These are phyloP conservation scores for Cryptococcus neoformans DNA, from an alignment of 1,284 basidiomycete genomes.

Conservation along the genomic window DNA sequence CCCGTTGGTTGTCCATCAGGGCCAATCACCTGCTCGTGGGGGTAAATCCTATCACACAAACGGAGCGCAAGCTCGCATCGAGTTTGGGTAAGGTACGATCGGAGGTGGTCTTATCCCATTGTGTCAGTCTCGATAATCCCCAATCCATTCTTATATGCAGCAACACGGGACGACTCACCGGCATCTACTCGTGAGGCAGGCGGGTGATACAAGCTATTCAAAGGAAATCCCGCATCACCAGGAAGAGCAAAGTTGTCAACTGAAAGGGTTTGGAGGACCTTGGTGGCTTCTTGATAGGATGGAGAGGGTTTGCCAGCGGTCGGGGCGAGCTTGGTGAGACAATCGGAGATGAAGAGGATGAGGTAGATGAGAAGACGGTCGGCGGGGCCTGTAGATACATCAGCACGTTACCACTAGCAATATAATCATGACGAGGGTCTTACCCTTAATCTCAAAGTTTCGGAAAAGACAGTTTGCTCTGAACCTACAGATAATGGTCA, in stretches of 20 bases:
- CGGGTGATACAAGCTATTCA: conserved; percentile 87
- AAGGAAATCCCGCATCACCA: conserved; percentile 90
- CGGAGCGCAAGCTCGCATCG: conserved; percentile 86
- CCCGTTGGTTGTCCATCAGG: conserved; percentile 58
- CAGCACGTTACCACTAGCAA: not conserved
- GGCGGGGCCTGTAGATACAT: conserved; percentile 60
- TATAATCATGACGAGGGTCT: conserved; percentile 2
- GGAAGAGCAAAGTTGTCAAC: conserved; percentile 92
- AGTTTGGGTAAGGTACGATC: conserved; percentile 87
- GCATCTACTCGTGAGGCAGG: conserved; percentile 75
- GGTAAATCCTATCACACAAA: conserved; percentile 81
- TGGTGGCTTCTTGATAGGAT: conserved; percentile 79
- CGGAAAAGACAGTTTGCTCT: conserved; percentile 98
- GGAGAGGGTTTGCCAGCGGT: conserved; percentile 51
- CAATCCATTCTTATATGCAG: not conserved
- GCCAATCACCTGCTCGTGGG: conserved; percentile 42
- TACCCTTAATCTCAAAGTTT: conserved; percentile 98
- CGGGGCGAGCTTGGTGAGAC: conserved; percentile 80
- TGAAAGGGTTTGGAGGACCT: conserved; percentile 83
- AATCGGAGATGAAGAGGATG: conserved; percentile 98
- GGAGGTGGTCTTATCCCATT: conserved; percentile 53
- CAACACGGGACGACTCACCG: conserved; percentile 56
- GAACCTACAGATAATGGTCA: conserved; percentile 57
- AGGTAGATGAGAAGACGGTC: conserved; percentile 96
- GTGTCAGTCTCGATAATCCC: not conserved